Conservation (phyloP, 139 green algal genomes). For the Picochlorum sp. region DNA sequence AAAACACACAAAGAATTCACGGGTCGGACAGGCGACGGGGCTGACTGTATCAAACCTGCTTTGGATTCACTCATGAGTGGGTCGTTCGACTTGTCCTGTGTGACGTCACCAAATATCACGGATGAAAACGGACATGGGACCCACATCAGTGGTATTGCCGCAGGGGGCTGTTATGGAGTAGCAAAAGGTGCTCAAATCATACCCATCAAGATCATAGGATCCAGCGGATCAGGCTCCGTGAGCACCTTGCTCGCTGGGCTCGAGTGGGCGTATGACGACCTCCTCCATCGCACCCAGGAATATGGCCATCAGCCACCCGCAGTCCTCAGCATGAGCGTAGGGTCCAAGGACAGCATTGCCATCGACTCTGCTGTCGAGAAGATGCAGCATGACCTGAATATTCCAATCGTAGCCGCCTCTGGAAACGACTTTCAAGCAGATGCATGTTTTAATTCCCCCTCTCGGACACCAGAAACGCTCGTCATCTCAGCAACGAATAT, state of each 20-base stretch:
- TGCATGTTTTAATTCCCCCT: slow-evolving; percentile 46
- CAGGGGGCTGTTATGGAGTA: slow-evolving; percentile 48
- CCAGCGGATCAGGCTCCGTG: slow-evolving; percentile 34
- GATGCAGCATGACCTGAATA: slow-evolving; percentile 12
- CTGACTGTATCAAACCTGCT: slow-evolving; percentile 5
- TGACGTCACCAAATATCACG: neutral
- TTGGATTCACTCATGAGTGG: neutral
- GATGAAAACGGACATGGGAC: slow-evolving; percentile 61
- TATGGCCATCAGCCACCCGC: slow-evolving; percentile 26
- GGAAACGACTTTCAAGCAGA: slow-evolving; percentile 42
- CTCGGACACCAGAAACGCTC: slow-evolving; percentile 27
- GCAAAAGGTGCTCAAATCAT: slow-evolving; percentile 47
- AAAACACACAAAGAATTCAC: slow-evolving; percentile 37
- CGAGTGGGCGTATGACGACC: slow-evolving; percentile 34
- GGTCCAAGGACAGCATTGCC: slow-evolving; percentile 22
- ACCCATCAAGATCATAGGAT: slow-evolving; percentile 30
- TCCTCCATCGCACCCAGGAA: slow-evolving; percentile 1
- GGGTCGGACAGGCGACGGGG: neutral
- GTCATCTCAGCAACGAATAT: slow-evolving; percentile 37
- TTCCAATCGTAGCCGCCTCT: slow-evolving; percentile 44
- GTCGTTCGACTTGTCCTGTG: neutral
- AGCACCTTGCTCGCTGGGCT: slow-evolving; percentile 45
- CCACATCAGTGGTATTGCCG: slow-evolving; percentile 46
- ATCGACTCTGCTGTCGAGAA: slow-evolving; percentile 46
- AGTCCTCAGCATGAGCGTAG: slow-evolving; percentile 53